Conservation (phyloP, 2,329 filamentous ascomycete species). For the Alternaria angustiovoidea region DNA sequence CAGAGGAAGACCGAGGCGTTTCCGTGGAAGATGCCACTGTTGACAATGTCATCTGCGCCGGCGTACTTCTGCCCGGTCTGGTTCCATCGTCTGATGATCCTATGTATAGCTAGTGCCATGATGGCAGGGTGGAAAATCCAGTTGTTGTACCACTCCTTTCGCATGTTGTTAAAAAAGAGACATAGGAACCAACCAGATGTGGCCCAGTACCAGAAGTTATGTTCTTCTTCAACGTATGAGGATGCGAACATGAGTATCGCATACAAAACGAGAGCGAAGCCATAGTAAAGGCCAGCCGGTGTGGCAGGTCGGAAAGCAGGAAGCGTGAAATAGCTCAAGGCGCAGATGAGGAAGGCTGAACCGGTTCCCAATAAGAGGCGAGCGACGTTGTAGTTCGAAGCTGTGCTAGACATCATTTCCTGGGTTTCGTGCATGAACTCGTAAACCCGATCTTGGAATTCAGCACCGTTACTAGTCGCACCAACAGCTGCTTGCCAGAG, state of each 20-base stretch:
- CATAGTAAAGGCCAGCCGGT: slow-evolving; percentile 55
- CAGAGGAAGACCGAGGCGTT: slow-evolving; percentile 71
- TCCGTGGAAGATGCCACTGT: slow-evolving; percentile 60
- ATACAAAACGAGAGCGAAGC: slow-evolving; percentile 61
- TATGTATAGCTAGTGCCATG: slow-evolving; percentile 67
- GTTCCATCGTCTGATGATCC: slow-evolving; percentile 84
- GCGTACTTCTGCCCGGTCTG: slow-evolving; percentile 97
- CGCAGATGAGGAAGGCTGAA: slow-evolving; percentile 56
- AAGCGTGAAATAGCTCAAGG: slow-evolving; percentile 45
- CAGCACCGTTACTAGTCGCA: slow-evolving; percentile 12
- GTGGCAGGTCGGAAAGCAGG: slow-evolving; percentile 58
- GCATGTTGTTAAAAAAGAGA: slow-evolving; percentile 54
- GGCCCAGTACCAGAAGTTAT: slow-evolving; percentile 98
- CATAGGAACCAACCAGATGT: slow-evolving; percentile 72
- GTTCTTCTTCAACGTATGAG: slow-evolving; percentile 97
- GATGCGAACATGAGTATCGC: slow-evolving; percentile 95
- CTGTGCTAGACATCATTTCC: slow-evolving; percentile 82
- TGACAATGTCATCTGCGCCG: slow-evolving; percentile 87
- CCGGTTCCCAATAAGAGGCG: slow-evolving; percentile 62
- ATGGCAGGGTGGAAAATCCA: slow-evolving; percentile 48
- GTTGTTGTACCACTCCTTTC: slow-evolving; percentile 36
- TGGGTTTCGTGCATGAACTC: slow-evolving; percentile 77
- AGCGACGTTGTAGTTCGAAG: slow-evolving; percentile 86
- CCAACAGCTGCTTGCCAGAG: slow-evolving; percentile 64
- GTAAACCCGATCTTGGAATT: slow-evolving; percentile 50